Conservation (phyloP, 1,284 basidiomycete species). For the Takashimella koratensis region DNA sequence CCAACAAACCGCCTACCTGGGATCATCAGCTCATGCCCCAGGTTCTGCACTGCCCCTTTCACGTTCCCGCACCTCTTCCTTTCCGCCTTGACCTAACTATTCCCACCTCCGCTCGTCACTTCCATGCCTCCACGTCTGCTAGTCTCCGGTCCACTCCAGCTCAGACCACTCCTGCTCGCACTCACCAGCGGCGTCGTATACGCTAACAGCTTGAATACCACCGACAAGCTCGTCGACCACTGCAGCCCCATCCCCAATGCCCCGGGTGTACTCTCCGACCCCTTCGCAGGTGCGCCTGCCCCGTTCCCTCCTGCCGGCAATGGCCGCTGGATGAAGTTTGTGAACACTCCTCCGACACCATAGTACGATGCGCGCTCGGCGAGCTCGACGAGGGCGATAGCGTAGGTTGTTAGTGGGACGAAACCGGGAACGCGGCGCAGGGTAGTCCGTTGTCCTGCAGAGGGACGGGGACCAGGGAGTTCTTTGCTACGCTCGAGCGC, state of each 20-base stretch:
- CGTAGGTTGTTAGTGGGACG: slow-evolving; percentile 18
- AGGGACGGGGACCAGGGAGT: background rate
- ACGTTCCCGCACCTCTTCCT: background rate
- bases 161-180: too few relatives aligned
- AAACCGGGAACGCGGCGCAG: slow-evolving; percentile 16
- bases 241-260: slow-evolving; percentile 25
- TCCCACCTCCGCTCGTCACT: too few relatives aligned
- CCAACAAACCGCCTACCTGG: slow-evolving; percentile 18
- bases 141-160: too few relatives aligned
- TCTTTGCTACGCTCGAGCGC: background rate
- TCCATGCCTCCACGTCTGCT: too few relatives aligned
- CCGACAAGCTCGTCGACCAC: slow-evolving; percentile 17
- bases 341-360: slow-evolving; percentile 19
- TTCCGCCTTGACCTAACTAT: too few relatives aligned
- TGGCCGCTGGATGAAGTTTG: slow-evolving; percentile 27
- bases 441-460: slow-evolving; percentile 1
- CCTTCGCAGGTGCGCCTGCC: slow-evolving; percentile 19
- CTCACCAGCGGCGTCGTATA: slow-evolving; percentile 22
- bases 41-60: background rate
- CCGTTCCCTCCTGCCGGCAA: slow-evolving; percentile 23
- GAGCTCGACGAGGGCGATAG: slow-evolving; percentile 24
- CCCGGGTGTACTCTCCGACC: slow-evolving; percentile 14
- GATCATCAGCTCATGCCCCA: background rate
- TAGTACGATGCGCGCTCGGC: slow-evolving; percentile 37
- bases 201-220: slow-evolving; percentile 20